Percentiles rank a stretch among this genome's conserved stretches.
Evolutionary conservation across 1,284 basidiomycete species (phyloP).

Genomic region (Austropuccinia psidii): DNA sequence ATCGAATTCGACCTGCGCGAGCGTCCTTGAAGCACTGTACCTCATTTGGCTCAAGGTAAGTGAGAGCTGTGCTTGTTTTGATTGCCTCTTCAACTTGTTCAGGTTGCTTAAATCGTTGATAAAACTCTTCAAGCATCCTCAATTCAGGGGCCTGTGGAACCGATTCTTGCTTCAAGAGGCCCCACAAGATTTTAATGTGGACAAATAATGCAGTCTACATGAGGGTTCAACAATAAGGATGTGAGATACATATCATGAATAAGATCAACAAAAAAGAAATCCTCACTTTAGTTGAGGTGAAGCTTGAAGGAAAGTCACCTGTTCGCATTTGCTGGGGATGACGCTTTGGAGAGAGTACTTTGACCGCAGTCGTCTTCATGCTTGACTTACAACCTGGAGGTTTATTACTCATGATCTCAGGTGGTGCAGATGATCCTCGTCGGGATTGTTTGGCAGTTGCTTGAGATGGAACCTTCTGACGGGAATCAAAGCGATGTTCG

Average conservation of each 20-base stretch:
- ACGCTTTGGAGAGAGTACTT: background rate
- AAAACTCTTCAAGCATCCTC: background rate
- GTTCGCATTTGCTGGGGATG: slow-evolving; percentile 12
- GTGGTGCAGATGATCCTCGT: background rate
- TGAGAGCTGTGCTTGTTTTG: background rate
- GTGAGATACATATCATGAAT: too few species aligned
- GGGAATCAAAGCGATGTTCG: too few species aligned
- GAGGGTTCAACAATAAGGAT: background rate
- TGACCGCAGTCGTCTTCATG: background rate
- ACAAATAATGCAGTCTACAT: slow-evolving; percentile 23
- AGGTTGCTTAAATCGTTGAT: background rate
- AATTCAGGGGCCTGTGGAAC: slow-evolving; percentile 1
- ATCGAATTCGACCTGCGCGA: background rate
- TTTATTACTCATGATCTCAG: background rate
- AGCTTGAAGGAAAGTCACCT: background rate
- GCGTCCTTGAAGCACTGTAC: background rate
- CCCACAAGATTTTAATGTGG: slow-evolving; percentile 25
- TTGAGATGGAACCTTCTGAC: background rate
- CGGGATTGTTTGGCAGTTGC: background rate
- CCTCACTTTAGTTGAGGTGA: background rate
- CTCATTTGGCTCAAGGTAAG: background rate
- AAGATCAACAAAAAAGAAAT: background rate
- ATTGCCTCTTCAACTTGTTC: background rate
- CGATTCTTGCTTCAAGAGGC: slow-evolving; percentile 15
- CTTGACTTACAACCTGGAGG: background rate